These are phyloP conservation scores for Auxenochlorella pyrenoidosa DNA, from an alignment of 139 green algal genomes.

Conservation along the genomic window DNA sequence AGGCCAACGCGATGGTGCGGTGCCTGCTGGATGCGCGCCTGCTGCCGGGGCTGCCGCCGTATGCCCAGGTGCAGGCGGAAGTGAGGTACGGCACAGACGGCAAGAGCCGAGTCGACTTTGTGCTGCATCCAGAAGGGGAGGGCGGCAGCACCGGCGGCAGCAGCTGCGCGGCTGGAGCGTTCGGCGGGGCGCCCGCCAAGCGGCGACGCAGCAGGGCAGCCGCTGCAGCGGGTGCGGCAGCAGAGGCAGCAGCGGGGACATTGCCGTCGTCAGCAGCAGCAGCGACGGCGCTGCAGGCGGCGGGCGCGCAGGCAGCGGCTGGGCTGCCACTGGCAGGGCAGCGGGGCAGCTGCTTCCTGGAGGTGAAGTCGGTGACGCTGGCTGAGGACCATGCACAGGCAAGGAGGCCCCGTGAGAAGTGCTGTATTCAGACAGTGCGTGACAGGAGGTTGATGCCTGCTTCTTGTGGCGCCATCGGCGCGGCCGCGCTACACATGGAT, in stretches of 20 bases:
- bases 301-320: not conserved
- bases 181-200: not conserved
- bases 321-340: not conserved
- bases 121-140: conserved; percentile 18
- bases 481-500: too few species aligned
- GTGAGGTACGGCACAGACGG: conserved; percentile 52
- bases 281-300: not conserved
- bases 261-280: not conserved
- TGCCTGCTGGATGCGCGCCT: conserved; percentile 34
- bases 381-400: conserved; percentile 33
- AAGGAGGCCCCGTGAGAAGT: not conserved
- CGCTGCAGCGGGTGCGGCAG: not conserved
- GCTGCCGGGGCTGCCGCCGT: conserved; percentile 51
- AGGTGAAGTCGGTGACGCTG: conserved; percentile 76
- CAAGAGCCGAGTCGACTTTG: conserved; percentile 48
- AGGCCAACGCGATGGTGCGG: conserved; percentile 70
- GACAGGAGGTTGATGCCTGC: too few species aligned
- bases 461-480: not conserved
- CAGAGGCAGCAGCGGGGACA: not conserved
- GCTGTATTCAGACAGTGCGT: too few species aligned
- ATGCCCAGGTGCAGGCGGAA: conserved; percentile 47
- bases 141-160: not conserved
- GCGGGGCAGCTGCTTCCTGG: conserved; percentile 39
- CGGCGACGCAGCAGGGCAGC: not conserved
- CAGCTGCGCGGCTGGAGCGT: not conserved